phyloP scores from a whole-genome alignment of 192 early-diverging fungal genomes.

The Nowakowskiella sp. region DNA sequence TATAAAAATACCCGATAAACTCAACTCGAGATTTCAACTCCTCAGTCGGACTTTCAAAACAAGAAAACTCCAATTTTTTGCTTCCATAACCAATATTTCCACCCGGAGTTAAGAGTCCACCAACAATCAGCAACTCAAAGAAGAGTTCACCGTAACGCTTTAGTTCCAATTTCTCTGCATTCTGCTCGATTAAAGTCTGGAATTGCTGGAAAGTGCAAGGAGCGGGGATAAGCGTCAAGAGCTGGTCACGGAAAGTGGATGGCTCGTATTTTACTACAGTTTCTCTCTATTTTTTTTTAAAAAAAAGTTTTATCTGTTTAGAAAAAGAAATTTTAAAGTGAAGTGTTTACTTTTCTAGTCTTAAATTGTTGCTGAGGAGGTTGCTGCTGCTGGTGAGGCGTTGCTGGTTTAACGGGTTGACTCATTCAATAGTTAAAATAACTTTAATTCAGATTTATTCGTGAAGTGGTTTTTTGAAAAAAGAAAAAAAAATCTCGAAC shows the following conservation, averaged over 20 bases:
- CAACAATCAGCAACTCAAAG: conserved; percentile 89
- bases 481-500: no score
- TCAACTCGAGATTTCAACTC: conserved; percentile 69
- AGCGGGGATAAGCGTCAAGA: conserved; percentile 43
- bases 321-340: no score
- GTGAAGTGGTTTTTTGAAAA: no score
- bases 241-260: conserved; percentile 43
- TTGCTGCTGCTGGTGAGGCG: no score
- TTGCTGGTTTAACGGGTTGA: no score
- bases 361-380: no score
- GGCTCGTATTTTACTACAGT: conserved; percentile 63
- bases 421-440: no score
- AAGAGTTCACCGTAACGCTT: conserved; percentile 91
- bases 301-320: conserved; percentile 32
- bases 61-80: conserved; percentile 1
- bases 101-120: conserved; percentile 50
- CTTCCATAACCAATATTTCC: neutral
- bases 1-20: conserved; percentile 67
- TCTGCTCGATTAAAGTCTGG: conserved; percentile 64
- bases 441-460: no score
- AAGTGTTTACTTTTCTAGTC: no score
- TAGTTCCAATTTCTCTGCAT: conserved; percentile 84
- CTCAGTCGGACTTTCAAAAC: conserved; percentile 51
- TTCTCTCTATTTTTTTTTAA: conserved; percentile 53
- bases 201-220: conserved; percentile 63